Base-by-base conservation (phyloP, 805 yeast genomes). In the Pichia californica region DNA sequence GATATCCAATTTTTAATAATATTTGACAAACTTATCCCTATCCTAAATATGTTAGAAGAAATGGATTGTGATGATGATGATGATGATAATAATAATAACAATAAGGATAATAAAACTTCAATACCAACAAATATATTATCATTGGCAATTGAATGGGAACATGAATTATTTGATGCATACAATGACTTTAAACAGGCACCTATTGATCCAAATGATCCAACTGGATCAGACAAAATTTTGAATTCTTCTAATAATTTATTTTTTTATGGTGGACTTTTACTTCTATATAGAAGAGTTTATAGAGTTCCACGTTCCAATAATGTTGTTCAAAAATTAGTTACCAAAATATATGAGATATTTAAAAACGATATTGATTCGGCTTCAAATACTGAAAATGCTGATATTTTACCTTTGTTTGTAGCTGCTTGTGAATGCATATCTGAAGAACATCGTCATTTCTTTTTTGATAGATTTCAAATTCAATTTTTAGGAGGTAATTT, bases 1-100 rank as follows among this genome's bases (percentile, higher is more conserved):
- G 88, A 83, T 49, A 67, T 79, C 11, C 67, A 67, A 43, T 69
- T 82, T 43, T 62, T 83, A n/a, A 79, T 82, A 2, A 34, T 45
- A 5, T 41, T 45, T 30, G 48, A 45, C 31, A 33, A 38, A 19
- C 18, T 45, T 13, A 36, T 45, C 13, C 42, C 44, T 13, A 36
- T 45, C 10, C 15, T 45, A 25, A 36, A 25, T 15, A 13, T n/a
- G 14, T 11, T 45, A 18, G 48, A 45, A 25, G 41, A 31, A 14
- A 15, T 16, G 5, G 34, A 20, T 15, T 2, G 5, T 20, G 15
- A 14, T 19, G 6, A 8, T 18, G n/a, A n/a, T n/a, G n/a, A n/a
- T n/a, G n/a, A n/a, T n/a, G n/a, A n/a, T n/a, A n/a, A n/a, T n/a
- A n/a, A n/a, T n/a, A n/a, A n/a, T n/a, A n/a, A n/a, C n/a, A n/a